These are phyloP conservation scores for Zymoseptoria pseudotritici DNA, from an alignment of 2,329 filamentous ascomycete species.

Conservation along the genomic window DNA sequence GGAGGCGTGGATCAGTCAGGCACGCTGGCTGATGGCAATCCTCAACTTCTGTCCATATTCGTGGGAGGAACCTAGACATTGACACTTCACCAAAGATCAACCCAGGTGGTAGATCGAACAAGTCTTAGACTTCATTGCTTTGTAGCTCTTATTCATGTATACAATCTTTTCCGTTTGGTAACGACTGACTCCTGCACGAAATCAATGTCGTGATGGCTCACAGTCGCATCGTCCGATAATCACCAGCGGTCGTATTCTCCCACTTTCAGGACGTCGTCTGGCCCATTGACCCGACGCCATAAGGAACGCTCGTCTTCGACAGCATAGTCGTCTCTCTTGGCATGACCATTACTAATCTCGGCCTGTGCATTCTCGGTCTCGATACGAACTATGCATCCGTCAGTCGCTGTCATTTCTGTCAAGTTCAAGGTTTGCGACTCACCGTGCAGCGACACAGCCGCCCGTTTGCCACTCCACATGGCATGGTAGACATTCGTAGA, in stretches of 20 bases:
- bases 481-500: constrained; percentile 9
- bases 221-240: neutral
- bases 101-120: neutral
- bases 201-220: neutral
- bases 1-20: constrained; percentile 44
- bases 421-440: neutral
- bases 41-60: constrained; percentile 38
- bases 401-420: neutral
- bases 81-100: neutral
- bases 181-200: neutral
- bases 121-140: neutral
- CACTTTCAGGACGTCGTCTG: neutral
- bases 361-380: neutral
- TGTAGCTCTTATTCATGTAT: neutral
- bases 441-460: constrained; percentile 10
- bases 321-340: neutral
- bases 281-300: neutral
- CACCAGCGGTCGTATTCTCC: neutral
- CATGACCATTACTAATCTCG: neutral
- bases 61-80: constrained; percentile 36
- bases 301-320: neutral
- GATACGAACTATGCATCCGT: neutral
- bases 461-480: constrained; percentile 9
- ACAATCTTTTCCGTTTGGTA: neutral
- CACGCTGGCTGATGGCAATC: constrained; percentile 37